Base-by-base conservation (phyloP, 257 asterid species). In the Oldenlandia corymbosa region DNA sequence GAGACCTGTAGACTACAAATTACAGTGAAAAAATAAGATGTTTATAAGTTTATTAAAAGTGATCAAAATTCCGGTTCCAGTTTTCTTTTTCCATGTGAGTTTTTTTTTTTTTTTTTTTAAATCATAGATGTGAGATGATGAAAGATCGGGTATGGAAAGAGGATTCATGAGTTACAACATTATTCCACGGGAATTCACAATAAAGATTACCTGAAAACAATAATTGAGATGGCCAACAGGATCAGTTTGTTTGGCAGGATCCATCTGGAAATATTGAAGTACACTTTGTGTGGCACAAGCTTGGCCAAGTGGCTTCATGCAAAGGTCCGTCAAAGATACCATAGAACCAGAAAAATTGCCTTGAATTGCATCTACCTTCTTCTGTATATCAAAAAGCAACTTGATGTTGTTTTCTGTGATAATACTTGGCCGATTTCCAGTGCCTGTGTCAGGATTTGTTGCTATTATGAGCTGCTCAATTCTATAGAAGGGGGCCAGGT, bases 241-340 rank as follows among this genome's bases (percentile, higher is more conserved):
- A 76, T 59, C 71, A 47, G 83, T 91, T 61, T 77, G 88, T 45
- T 90, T 85, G 65, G 68, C 78, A 36, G 85, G 76, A 79, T 87
- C 84, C 99, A 93, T 93, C 88, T 90, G 85, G 96, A 87, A 93
- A 80, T 90, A 93, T 97, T 93, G 99, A 76, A 93, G 95, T 75
- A 93, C 81, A 68, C 90, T 93, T 81, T 93, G 99, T 55, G 99
- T 90, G 54, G 96, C 99, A 76, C 99, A 93, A 72, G 86, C 99
- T 51, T 75, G 79, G 68, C 99, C 97, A 20, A 93, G 97, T 52
- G 99, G 99, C 85, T 93, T 93, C 95, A 93, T 65, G 87, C 99
- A 93, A 73, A 93, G 90, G 78, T 93, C 99, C 21, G 88, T 74
- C 71, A 93, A 80, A 71, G 96, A 81, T 67, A 93, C 90, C 90